Evolutionary conservation across 2,329 filamentous ascomycete genomes (phyloP).

Genomic region (Aspergillus ustus): DNA sequence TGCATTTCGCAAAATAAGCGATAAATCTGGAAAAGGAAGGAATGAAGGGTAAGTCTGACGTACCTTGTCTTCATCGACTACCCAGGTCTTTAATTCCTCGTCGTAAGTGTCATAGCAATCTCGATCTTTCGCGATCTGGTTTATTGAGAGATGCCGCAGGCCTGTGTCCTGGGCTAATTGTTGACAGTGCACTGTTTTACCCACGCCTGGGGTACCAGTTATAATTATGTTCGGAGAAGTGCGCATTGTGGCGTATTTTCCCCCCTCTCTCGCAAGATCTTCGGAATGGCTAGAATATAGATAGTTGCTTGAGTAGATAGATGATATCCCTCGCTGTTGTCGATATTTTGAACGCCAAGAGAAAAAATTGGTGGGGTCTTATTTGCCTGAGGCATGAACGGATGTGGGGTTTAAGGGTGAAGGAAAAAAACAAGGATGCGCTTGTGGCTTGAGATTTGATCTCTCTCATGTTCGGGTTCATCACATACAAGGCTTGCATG

Average conservation of each 20-base stretch:
- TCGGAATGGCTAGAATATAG: neutral
- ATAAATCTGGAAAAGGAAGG: neutral
- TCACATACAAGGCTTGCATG: neutral
- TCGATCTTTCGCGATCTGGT: constrained; percentile 87
- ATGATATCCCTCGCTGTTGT: neutral
- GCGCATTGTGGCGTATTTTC: constrained; percentile 37
- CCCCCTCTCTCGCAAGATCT: neutral
- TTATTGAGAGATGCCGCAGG: constrained; percentile 83
- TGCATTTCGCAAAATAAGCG: constrained; percentile 23
- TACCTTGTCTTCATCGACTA: constrained; percentile 96
- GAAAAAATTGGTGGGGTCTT: constrained; percentile 27
- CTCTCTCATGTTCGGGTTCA: neutral
- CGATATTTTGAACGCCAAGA: constrained; percentile 8
- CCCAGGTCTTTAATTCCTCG: constrained; percentile 82
- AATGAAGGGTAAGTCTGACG: constrained; percentile 23
- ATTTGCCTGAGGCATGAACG: constrained; percentile 26
- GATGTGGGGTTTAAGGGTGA: neutral
- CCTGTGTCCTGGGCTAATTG: constrained; percentile 75
- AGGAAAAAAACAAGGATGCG: neutral
- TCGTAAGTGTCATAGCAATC: constrained; percentile 87
- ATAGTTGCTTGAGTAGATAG: neutral
- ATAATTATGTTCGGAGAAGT: constrained; percentile 82
- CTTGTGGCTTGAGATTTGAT: neutral
- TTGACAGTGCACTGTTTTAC: constrained; percentile 93
- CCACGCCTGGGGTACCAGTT: constrained; percentile 92